These are phyloP conservation scores for Venturia effusa DNA, from an alignment of 2,329 filamentous ascomycete genomes.

Conservation along the genomic window DNA sequence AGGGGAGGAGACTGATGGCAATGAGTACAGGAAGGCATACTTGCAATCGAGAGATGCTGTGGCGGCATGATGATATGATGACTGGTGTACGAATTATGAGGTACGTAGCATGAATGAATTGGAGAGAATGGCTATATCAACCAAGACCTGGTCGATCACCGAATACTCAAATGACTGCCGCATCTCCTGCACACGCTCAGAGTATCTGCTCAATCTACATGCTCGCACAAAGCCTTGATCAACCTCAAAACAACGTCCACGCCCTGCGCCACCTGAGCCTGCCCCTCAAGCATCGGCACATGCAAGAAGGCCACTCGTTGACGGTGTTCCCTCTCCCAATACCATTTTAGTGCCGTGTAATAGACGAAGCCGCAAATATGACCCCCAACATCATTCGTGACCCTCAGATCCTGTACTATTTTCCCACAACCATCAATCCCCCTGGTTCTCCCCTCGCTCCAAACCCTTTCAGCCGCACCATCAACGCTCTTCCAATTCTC, in stretches of 20 bases:
- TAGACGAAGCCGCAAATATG: neutral
- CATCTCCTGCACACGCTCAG: neutral
- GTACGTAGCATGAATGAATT: neutral
- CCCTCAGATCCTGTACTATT: neutral
- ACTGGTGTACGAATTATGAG: neutral
- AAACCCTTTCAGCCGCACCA: neutral
- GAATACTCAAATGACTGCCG: neutral
- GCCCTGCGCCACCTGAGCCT: neutral
- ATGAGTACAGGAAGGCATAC: constrained; percentile 71
- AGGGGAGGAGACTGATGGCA: constrained; percentile 62
- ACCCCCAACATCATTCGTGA: neutral
- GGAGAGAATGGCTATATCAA: neutral
- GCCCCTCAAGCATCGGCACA: neutral
- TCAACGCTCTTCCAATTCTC: neutral
- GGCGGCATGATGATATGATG: neutral
- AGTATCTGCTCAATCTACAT: neutral
- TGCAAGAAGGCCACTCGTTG: neutral
- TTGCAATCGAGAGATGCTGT: constrained; percentile 32
- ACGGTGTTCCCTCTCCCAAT: neutral
- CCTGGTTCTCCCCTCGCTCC: neutral
- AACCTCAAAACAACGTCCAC: neutral
- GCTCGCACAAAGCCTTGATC: neutral
- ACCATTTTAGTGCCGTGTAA: neutral
- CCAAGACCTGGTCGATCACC: neutral
- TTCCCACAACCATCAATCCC: neutral